phyloP scores from a whole-genome alignment of 148 eudicot genomes.

The Amaranthus palmeri region DNA sequence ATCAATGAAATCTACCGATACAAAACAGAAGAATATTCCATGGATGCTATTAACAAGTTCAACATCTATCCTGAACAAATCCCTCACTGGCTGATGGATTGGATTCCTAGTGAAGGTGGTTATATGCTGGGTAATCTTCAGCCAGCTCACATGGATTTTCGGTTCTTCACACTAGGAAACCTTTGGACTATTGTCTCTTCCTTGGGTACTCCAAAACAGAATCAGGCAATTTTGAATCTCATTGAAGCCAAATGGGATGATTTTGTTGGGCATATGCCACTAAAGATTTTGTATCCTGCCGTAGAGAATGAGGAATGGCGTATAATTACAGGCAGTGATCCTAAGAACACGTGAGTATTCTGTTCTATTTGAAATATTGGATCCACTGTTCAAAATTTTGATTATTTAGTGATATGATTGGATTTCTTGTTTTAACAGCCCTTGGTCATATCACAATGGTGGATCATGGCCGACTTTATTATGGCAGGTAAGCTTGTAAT shows the following conservation, averaged over 20 bases:
- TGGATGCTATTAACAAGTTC: slow-evolving; percentile 85
- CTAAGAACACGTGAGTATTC: slow-evolving; percentile 80
- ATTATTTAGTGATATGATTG: not conserved
- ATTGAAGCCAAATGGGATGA: slow-evolving; percentile 92
- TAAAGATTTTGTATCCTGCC: slow-evolving; percentile 90
- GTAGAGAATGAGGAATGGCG: slow-evolving; percentile 87
- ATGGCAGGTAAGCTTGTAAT: slow-evolving; percentile 67
- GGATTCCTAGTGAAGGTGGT: slow-evolving; percentile 91
- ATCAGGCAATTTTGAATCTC: slow-evolving; percentile 65
- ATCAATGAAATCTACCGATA: slow-evolving; percentile 88
- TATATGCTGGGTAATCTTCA: slow-evolving; percentile 91
- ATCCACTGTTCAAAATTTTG: not conserved
- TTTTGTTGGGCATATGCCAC: slow-evolving; percentile 77
- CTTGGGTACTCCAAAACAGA: slow-evolving; percentile 87
- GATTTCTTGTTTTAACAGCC: slow-evolving; percentile 36
- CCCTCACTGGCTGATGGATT: slow-evolving; percentile 89
- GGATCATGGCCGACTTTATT: slow-evolving; percentile 97
- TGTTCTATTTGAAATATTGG: not conserved
- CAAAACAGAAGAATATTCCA: slow-evolving; percentile 91
- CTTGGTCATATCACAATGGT: slow-evolving; percentile 98
- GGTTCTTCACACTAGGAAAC: slow-evolving; percentile 89
- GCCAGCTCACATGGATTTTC: slow-evolving; percentile 98
- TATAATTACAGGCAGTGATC: slow-evolving; percentile 93
- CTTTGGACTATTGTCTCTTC: slow-evolving; percentile 88
- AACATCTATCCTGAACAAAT: slow-evolving; percentile 96